Evolutionary conservation across 768 basidiomycete genomes (phyloP).

Genomic region (Podaxis sp.): DNA sequence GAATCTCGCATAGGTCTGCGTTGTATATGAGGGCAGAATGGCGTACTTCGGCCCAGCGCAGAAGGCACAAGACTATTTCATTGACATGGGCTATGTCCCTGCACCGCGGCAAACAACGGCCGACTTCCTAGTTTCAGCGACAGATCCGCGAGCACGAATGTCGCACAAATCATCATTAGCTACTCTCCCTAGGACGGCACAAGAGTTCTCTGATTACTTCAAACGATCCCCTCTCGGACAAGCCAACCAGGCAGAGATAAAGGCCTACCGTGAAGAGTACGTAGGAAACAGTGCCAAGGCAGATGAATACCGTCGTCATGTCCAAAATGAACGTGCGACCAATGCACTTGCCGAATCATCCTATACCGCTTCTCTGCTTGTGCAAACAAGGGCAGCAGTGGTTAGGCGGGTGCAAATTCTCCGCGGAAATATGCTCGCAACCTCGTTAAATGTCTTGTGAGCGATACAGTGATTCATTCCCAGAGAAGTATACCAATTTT

Average conservation of each 20-base stretch:
- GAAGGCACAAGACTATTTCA: conserved; percentile 69
- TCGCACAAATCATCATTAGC: conserved; percentile 21
- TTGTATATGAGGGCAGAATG: conserved; percentile 73
- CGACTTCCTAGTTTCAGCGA: conserved; percentile 62
- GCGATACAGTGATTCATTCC: background rate
- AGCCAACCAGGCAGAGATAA: conserved; percentile 46
- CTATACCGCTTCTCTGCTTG: no score
- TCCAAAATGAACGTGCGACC: no score
- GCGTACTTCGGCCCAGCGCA: conserved; percentile 72
- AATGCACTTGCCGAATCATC: no score
- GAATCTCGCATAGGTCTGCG: conserved; percentile 77
- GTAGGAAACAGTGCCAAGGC: conserved; percentile 34
- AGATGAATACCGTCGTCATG: conserved; percentile 22
- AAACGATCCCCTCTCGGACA: conserved; percentile 36
- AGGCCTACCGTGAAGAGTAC: conserved; percentile 53
- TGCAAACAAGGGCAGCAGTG: conserved; percentile 45
- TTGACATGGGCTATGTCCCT: conserved; percentile 64
- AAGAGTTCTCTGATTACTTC: conserved; percentile 55
- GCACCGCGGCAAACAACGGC: conserved; percentile 64
- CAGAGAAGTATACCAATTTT: background rate
- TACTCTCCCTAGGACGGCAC: conserved; percentile 50
- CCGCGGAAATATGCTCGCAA: conserved; percentile 36
- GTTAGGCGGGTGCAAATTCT: conserved; percentile 44
- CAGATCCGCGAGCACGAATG: conserved; percentile 52
- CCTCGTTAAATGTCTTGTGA: conserved; percentile 33